phyloP scores from a whole-genome alignment of 441 rosid species.

The Flueggea neowawraea region DNA sequence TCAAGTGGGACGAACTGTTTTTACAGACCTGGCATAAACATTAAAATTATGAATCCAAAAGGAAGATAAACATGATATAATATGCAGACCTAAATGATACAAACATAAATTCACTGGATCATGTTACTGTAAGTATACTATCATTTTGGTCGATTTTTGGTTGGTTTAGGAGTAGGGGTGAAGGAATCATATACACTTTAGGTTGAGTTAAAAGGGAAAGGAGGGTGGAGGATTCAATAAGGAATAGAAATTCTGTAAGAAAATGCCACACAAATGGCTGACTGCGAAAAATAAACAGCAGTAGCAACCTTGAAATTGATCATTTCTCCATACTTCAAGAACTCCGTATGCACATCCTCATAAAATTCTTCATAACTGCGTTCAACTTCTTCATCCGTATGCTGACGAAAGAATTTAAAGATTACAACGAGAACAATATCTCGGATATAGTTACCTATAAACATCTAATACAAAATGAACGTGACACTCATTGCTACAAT shows the following conservation, averaged over 20 bases:
- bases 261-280: neutral
- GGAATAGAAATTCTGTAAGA: too few relatives aligned
- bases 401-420: slow-evolving; percentile 43
- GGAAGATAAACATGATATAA: neutral
- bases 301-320: slow-evolving; percentile 84
- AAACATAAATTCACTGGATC: neutral
- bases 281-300: slow-evolving; percentile 14
- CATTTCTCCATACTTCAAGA: slow-evolving; percentile 89
- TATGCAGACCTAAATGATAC: slow-evolving; percentile 8
- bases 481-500: neutral
- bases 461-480: neutral
- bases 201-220: too few relatives aligned
- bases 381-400: slow-evolving; percentile 92
- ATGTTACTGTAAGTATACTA: too few relatives aligned
- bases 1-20: slow-evolving; percentile 87
- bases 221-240: too few relatives aligned
- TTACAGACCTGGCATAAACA: slow-evolving; percentile 64
- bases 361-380: slow-evolving; percentile 84
- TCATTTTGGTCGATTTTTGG: too few relatives aligned
- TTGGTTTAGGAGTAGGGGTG: too few relatives aligned
- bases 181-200: too few relatives aligned
- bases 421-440: slow-evolving; percentile 16
- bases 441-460: neutral
- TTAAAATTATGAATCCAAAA: slow-evolving; percentile 6
- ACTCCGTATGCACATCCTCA: slow-evolving; percentile 97